phyloP scores from a whole-genome alignment of 495 filamentous ascomycete genomes.

The Cryomyces minteri region DNA sequence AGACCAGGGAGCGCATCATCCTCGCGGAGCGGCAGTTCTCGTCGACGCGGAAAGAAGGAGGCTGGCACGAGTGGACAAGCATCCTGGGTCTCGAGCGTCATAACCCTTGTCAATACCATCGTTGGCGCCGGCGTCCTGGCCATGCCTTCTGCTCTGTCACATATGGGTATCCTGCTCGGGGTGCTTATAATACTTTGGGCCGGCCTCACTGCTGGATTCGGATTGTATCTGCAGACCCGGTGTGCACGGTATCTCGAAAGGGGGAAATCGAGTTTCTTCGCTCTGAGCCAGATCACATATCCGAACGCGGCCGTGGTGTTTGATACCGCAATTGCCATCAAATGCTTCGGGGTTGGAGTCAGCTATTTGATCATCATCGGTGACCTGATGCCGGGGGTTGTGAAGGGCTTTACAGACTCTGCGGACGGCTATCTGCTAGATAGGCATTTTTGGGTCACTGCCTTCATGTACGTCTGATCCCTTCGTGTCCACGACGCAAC shows the following conservation, averaged over 20 bases:
- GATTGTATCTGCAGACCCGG: conserved; percentile 81
- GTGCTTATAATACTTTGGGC: conserved; percentile 79
- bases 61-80: conserved; percentile 46
- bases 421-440: conserved; percentile 57
- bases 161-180: conserved; percentile 77
- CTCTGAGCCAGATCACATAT: conserved; percentile 86
- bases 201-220: conserved; percentile 71
- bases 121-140: conserved; percentile 86
- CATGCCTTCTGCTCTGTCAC: conserved; percentile 83
- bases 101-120: conserved; percentile 94
- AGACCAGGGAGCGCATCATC: conserved; percentile 22
- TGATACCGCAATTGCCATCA: conserved; percentile 90
- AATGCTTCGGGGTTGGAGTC: conserved; percentile 91
- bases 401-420: conserved; percentile 49
- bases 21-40: conserved; percentile 1
- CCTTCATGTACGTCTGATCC: conserved; percentile 51
- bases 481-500: not conserved
- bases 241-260: conserved; percentile 85
- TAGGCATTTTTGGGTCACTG: conserved; percentile 95
- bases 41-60: conserved; percentile 23
- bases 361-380: conserved; percentile 98
- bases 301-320: conserved; percentile 92
- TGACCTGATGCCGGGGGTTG: conserved; percentile 92
- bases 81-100: conserved; percentile 76
- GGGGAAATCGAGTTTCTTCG: conserved; percentile 71